Conservation (phyloP, 768 basidiomycete species). For the Boletus patriciae region DNA sequence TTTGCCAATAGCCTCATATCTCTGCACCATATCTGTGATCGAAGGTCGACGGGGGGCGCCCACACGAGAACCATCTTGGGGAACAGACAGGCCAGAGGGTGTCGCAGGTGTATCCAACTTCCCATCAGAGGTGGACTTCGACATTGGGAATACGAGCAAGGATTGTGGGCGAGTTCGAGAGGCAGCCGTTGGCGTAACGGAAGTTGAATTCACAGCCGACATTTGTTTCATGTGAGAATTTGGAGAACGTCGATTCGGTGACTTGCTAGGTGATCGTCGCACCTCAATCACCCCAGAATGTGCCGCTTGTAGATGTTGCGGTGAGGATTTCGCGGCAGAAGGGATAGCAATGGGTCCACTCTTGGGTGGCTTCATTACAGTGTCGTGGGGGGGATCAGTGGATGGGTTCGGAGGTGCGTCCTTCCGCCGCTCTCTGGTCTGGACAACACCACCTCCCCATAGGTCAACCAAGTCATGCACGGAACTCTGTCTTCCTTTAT, state of each 20-base stretch:
- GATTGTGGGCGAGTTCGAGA: slow-evolving; percentile 73
- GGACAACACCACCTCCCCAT: slow-evolving; percentile 59
- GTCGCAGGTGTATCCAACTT: slow-evolving; percentile 33
- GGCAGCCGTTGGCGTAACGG: slow-evolving; percentile 31
- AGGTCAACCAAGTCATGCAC: slow-evolving; percentile 82
- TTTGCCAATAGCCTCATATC: slow-evolving; percentile 65
- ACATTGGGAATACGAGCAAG: slow-evolving; percentile 67
- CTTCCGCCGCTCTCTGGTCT: slow-evolving; percentile 45
- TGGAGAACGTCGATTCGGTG: slow-evolving; percentile 30
- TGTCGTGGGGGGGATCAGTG: slow-evolving; percentile 15
- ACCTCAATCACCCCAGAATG: slow-evolving; percentile 17
- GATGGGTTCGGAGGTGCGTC: slow-evolving; percentile 20
- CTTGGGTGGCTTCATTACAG: slow-evolving; percentile 18
- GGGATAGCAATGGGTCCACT: slow-evolving; percentile 21
- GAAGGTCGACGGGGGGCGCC: slow-evolving; percentile 59
- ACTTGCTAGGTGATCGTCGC: slow-evolving; percentile 30
- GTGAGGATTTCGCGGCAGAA: slow-evolving; percentile 24
- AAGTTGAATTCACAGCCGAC: slow-evolving; percentile 25
- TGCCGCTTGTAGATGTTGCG: slow-evolving; percentile 24
- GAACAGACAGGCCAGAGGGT: slow-evolving; percentile 44
- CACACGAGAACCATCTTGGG: slow-evolving; percentile 46
- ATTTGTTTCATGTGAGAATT: slow-evolving; percentile 33
- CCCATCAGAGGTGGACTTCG: slow-evolving; percentile 42
- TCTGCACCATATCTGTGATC: slow-evolving; percentile 84
- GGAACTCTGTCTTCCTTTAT: slow-evolving; percentile 67